Evolutionary conservation across 176 grass and related monocot genomes (phyloP), one percentile per base, ranked within the genome.

Genomic region (Bolboschoenus planiculmis): DNA sequence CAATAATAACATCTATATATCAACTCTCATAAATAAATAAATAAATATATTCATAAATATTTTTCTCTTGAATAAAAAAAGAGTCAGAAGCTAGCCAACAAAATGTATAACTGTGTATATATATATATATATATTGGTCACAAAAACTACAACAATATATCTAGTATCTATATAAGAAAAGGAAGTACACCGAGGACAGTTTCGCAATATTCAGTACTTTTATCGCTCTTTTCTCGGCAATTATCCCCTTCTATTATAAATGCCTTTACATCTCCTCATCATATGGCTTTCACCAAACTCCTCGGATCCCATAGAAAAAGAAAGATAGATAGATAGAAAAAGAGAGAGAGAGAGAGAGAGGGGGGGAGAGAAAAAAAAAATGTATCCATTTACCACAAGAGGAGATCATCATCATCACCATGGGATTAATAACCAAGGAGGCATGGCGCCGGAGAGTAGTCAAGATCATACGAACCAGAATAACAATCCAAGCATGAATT

Each of bases 251-350:
- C 7, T 11, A 23, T 43, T 26, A 76, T 76, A 48, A 76, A 30
- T 18, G 72, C 3, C 26, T 51, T 76, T 76, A 8, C 21, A 72
- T 72, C n/a, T 43, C 1, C n/a, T 72, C n/a, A 72, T 46, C 37
- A 34, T 51, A 55, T 83, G 21, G 47, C 83, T 86, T 86, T 83
- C 88, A 86, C 40, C 78, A 30, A 81, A 88, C 40, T 63, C 54
- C 76, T 86, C 78, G 53, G 83, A 85, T 88, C 83, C 71, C 6
- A 64, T 26, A 35, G 80, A 53, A 82, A 70, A 29, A 65, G 48
- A 77, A 29, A 86, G 40, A 53, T 48, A 53, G 50, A 53, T 16
- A 53, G 14, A n/a, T n/a, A n/a, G 14, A 86, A 37, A 87, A 7
- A 30, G 78, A 56, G 80, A 78, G 34, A 60, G 57, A 67, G 31